Evolutionary conservation across 352 stramenopile species (phyloP).

Genomic region (Detonula confervacea): DNA sequence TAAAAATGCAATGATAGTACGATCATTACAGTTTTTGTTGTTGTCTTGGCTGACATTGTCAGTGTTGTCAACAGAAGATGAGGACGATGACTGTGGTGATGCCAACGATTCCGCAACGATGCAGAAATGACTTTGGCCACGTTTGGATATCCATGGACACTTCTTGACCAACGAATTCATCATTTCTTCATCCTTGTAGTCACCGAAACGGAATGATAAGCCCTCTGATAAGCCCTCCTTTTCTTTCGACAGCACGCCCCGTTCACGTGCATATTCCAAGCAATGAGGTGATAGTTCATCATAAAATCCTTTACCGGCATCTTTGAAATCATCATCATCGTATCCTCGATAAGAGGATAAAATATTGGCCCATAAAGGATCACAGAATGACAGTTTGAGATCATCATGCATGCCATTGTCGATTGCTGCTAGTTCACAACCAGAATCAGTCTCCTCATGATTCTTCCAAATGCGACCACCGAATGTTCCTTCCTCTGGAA

Average conservation of each 20-base stretch:
- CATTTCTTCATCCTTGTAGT: constrained; percentile 25
- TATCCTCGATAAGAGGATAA: constrained; percentile 50
- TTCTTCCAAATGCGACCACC: constrained; percentile 25
- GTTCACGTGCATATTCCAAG: constrained; percentile 47
- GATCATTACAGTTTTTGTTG: too few species aligned
- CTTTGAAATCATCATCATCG: constrained; percentile 56
- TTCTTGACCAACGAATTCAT: constrained; percentile 34
- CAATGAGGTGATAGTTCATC: constrained; percentile 44
- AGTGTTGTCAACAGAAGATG: neutral
- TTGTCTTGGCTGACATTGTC: neutral
- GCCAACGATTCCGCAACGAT: constrained; percentile 44
- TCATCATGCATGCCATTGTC: constrained; percentile 20
- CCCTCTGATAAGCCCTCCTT: constrained; percentile 23
- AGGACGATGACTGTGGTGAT: too few species aligned
- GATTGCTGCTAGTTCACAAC: neutral
- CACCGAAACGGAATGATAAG: constrained; percentile 33
- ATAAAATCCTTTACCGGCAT: constrained; percentile 45
- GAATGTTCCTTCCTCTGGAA: constrained; percentile 26
- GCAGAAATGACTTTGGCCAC: constrained; percentile 44
- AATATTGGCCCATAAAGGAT: constrained; percentile 55
- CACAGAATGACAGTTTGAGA: constrained; percentile 16
- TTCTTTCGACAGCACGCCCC: constrained; percentile 27
- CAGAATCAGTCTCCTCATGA: neutral
- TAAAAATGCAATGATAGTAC: constrained; percentile 44
- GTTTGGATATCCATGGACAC: constrained; percentile 32